Conservation (phyloP, 192 early-diverging fungal species). For the Piromyces finnis region DNA sequence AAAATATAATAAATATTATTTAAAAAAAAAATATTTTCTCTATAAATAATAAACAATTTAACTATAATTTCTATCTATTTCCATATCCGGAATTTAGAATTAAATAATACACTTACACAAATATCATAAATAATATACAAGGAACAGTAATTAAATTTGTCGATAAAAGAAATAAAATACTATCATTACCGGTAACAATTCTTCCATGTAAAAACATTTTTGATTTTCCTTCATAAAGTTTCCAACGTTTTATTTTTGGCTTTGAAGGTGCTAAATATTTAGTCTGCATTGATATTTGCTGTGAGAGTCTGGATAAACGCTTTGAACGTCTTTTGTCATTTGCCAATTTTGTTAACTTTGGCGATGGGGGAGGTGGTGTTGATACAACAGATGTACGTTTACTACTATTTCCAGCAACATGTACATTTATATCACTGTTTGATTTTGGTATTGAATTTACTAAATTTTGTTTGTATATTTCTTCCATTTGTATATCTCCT, state of each 20-base stretch:
- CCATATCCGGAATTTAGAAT: too few relatives aligned
- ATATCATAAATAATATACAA: not conserved
- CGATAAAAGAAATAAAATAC: not conserved
- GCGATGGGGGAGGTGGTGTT: not conserved
- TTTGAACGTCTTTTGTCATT: not conserved
- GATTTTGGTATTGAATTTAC: not conserved
- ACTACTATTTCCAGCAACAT: not conserved
- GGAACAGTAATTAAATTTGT: not conserved
- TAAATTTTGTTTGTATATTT: not conserved
- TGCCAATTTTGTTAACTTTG: not conserved
- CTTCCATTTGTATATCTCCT: not conserved
- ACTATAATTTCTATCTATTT: too few relatives aligned
- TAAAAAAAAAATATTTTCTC: too few relatives aligned
- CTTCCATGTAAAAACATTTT: not conserved
- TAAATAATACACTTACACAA: not conserved
- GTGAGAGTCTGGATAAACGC: not conserved
- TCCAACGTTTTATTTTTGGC: not conserved
- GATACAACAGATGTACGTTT: not conserved
- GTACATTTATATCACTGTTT: not conserved
- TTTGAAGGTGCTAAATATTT: not conserved
- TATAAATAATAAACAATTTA: too few relatives aligned
- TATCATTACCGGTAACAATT: not conserved
- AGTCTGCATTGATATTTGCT: not conserved
- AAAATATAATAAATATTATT: too few relatives aligned
- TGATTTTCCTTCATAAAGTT: not conserved